A percentile compares a stretch with the other conserved stretches of the same genome.
Evolutionary conservation across 2,329 filamentous ascomycete genomes (phyloP).

Genomic region (Neofusicoccum kwambonambiense): DNA sequence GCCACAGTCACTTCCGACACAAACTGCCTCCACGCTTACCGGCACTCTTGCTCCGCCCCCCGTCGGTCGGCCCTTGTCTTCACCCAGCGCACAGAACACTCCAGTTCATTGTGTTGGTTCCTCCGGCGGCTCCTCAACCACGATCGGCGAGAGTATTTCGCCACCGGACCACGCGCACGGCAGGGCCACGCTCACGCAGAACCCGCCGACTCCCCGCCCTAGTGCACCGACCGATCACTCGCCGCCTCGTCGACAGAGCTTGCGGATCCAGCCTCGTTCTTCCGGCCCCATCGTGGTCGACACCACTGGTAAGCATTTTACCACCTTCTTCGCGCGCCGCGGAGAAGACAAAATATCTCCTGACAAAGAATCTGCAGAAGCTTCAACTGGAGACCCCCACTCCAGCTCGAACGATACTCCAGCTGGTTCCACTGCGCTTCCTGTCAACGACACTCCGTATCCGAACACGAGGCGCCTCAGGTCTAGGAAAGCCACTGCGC

Average conservation of each 20-base stretch:
- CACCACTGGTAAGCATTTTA: not conserved
- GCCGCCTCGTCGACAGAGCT: not conserved
- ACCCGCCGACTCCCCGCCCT: too few species aligned
- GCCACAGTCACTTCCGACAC: too few species aligned
- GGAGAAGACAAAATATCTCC: not conserved
- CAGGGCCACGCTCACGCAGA: not conserved
- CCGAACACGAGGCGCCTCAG: not conserved
- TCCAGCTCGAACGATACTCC: not conserved
- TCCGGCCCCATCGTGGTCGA: not conserved
- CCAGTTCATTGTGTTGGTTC: not conserved
- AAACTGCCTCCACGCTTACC: too few species aligned
- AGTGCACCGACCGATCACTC: not conserved
- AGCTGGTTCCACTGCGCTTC: not conserved
- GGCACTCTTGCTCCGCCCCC: not conserved
- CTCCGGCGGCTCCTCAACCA: not conserved
- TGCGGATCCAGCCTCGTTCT: not conserved
- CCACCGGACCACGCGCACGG: not conserved
- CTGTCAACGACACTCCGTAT: too few species aligned
- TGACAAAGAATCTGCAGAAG: not conserved
- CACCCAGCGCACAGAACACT: not conserved
- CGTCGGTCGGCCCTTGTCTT: not conserved
- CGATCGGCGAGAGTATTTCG: not conserved
- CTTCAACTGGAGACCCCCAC: not conserved
- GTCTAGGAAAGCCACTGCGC: too few species aligned
- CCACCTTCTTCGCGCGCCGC: not conserved